phyloP scores from a whole-genome alignment of 345 rosid species.

The Kandelia obovata region DNA sequence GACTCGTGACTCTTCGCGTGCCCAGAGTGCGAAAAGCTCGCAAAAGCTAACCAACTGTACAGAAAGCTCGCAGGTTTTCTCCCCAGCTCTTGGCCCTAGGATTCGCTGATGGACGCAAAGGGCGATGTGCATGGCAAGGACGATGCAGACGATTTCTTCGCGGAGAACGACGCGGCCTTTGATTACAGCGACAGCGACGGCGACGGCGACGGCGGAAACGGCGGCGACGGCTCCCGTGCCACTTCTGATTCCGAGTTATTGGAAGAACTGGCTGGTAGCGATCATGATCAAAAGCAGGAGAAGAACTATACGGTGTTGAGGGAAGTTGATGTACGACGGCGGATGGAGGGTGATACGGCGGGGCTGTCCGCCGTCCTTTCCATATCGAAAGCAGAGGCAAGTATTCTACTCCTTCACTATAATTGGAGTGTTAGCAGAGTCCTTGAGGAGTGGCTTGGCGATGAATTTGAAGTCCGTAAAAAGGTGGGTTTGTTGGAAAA shows the following conservation, averaged over 20 bases:
- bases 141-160: too few relatives aligned
- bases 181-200: not conserved
- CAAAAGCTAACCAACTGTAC: too few relatives aligned
- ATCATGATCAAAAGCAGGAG: not conserved
- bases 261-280: not conserved
- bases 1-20: too few relatives aligned
- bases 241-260: not conserved
- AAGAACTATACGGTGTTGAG: conserved; percentile 7
- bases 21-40: too few relatives aligned
- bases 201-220: not conserved
- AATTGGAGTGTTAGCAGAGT: conserved; percentile 15
- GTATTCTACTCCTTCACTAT: conserved; percentile 16
- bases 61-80: too few relatives aligned
- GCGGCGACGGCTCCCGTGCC: not conserved
- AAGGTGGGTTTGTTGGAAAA: conserved; percentile 15
- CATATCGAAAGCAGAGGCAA: conserved; percentile 16
- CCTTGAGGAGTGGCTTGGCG: conserved; percentile 20
- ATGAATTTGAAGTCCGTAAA: conserved; percentile 18
- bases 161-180: not conserved
- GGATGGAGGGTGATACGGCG: conserved; percentile 9
- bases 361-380: conserved; percentile 17
- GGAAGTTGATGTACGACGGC: conserved; percentile 7
- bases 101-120: not conserved
- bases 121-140: too few relatives aligned
- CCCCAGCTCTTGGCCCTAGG: not conserved